Evolutionary conservation across 352 stramenopile species (phyloP), one percentile per base, ranked within the genome.

Genomic region (Aphanomyces invadans): DNA sequence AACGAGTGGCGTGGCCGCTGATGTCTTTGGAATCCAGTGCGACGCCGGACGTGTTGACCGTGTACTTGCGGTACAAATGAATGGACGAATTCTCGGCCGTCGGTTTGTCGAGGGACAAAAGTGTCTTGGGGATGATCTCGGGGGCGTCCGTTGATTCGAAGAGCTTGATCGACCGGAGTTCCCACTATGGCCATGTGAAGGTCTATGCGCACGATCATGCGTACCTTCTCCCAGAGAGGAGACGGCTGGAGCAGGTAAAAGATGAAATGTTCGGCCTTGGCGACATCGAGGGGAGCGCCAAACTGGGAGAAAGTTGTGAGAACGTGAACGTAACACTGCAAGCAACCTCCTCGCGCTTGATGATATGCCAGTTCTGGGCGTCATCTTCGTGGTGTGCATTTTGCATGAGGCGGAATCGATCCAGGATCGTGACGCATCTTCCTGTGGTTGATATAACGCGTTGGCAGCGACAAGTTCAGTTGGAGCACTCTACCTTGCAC

Each of bases 241-340:
- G 77, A 89, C 9, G 77, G 76, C 62, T 90, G 82, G 5, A 75
- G 79, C 17, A 87, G 60, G 39, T 86, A 87, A 26, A 90, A 71
- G 23, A 68, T 72, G 2, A 89, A 68, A 26, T 68, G 70, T 62
- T 79, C 76, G n/a, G 86, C 62, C 0, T 65, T 69, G 19, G 61
- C 60, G 4, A 73, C 53, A 29, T 89, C 76, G 42, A 75, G 29
- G 21, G 12, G 4, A 15, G 49, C 21, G 0, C 49, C 49, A 32
- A 57, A 28, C 49, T 57, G 36, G 10, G 49, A n/a, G 12, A 11
- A 33, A 11, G 17, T 32, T 32, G 29, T 54, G 21, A 33, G 19
- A 67, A 48, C 62, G 59, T 21, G 46, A 65, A n/a, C n/a, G n/a
- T 73, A 2, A n/a, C 26, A 1, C 15, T 21, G 4, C 2, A 17